These are phyloP conservation scores for Lactarius deliciosus DNA, from an alignment of 768 basidiomycete genomes.

Conservation along the genomic window DNA sequence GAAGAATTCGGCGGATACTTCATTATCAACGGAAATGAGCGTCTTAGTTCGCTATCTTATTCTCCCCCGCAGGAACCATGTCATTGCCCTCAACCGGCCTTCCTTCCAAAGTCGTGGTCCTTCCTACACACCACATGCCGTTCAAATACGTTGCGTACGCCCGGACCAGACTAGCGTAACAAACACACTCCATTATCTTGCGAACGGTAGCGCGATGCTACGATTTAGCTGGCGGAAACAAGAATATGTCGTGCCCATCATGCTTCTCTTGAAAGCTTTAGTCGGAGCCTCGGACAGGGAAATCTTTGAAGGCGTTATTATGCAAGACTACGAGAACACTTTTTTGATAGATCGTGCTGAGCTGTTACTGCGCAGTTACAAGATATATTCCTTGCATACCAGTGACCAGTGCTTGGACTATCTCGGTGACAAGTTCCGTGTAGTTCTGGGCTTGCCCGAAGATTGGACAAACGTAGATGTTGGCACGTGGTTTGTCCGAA, in stretches of 20 bases:
- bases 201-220: conserved; percentile 94
- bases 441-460: conserved; percentile 87
- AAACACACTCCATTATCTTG: conserved; percentile 96
- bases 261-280: conserved; percentile 93
- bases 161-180: conserved; percentile 91
- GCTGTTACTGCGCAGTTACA: conserved; percentile 90
- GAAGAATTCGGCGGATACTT: conserved; percentile 99
- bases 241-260: conserved; percentile 97
- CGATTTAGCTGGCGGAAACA: conserved; percentile 97
- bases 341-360: conserved; percentile 98
- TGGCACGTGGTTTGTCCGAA: conserved; percentile 80
- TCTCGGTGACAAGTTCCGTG: conserved; percentile 93
- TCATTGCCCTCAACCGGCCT: conserved; percentile 87
- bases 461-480: conserved; percentile 86
- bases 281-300: conserved; percentile 91
- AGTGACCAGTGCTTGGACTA: conserved; percentile 92
- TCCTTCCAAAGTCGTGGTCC: conserved; percentile 92
- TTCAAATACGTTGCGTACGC: conserved; percentile 93
- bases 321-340: conserved; percentile 96
- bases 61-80: conserved; percentile 93
- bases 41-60: conserved; percentile 97
- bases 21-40: conserved; percentile 98
- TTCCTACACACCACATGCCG: conserved; percentile 91
- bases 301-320: conserved; percentile 93
- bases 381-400: conserved; percentile 84